Base-by-base conservation (phyloP, 2,329 filamentous ascomycete species). In the Sarocladium oryzae region DNA sequence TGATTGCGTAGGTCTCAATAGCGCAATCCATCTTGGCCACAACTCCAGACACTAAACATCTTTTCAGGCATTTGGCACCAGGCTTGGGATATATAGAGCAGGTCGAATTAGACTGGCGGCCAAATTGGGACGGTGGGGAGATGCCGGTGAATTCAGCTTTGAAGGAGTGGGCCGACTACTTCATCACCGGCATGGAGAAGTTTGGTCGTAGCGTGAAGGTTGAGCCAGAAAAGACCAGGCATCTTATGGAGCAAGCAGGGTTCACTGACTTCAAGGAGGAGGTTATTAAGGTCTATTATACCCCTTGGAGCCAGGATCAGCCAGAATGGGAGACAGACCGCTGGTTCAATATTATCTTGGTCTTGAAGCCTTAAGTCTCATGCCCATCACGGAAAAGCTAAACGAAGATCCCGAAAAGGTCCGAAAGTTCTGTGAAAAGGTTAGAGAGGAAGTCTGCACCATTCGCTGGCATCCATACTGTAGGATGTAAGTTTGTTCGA, bases 341-440 rank as follows among this genome's bases (percentile, higher is more conserved):
- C 52, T 95, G 88, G 87, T 95, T 95, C 69, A 90, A 92, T 62
- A 72, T 92, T 83, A 78, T 10, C 81, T 88, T 61, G 86, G 86
- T 23, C 69, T 95, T 48, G 81, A 89, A 58, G 82, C 84, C 11
- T 73, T 95, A 60, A 85, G 84, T 56, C 67, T 93, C 60, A 86
- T 78, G 32, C 86, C 90, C 7, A 77, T 96, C 62, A 84, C 80
- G 40, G 78, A 68, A 50, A 60, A 63, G 33, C 52, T 65, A n/a
- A 57, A 84, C 53, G 63, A 64, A 60, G 59, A 53, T 2, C 73
- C 84, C 37, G 79, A 81, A 50, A 74, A 87, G 54, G 84, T 95
- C 43, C 70, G 75, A 52, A 73, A 75, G 15, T 71, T 95, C 30
- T 73, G 84, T 41, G 69, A 74, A 2, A 75, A 78, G 21, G 87